phyloP scores from a whole-genome alignment of 164 flowering plant genomes.

The Euptelea pleiosperma region DNA sequence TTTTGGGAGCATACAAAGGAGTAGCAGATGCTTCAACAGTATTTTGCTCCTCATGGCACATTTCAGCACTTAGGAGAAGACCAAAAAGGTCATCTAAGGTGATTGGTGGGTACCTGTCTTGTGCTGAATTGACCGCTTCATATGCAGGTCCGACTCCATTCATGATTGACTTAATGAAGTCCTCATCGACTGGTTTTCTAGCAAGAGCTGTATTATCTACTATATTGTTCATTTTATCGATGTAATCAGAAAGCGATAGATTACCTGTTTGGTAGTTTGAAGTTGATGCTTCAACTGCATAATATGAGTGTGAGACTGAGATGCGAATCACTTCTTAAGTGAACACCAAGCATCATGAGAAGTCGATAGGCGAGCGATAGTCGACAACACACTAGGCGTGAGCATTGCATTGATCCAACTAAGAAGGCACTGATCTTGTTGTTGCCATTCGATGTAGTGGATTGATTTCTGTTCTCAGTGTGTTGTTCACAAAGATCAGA shows the following conservation, averaged over 20 bases:
- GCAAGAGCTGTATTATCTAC: background rate
- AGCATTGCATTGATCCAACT: too few species aligned
- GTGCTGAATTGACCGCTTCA: slow-evolving; percentile 1
- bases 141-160: slow-evolving; percentile 1
- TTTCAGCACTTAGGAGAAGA: slow-evolving; percentile 3
- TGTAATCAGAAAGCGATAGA: too few species aligned
- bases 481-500: too few species aligned
- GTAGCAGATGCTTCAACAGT: too few species aligned
- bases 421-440: background rate
- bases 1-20: too few species aligned
- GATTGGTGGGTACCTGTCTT: background rate
- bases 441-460: background rate
- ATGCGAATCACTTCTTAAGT: background rate
- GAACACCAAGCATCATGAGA: background rate
- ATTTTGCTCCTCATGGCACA: too few species aligned
- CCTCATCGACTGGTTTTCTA: background rate
- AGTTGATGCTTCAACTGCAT: too few species aligned
- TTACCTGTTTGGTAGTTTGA: too few species aligned
- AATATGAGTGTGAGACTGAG: too few species aligned
- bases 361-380: background rate
- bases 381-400: background rate
- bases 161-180: background rate
- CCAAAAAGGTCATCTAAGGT: background rate
- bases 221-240: too few species aligned
- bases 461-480: background rate